Conservation (phyloP, 225 moss, liverwort and hornwort genomes). For the Bryoerythrophyllum caledonicum region DNA sequence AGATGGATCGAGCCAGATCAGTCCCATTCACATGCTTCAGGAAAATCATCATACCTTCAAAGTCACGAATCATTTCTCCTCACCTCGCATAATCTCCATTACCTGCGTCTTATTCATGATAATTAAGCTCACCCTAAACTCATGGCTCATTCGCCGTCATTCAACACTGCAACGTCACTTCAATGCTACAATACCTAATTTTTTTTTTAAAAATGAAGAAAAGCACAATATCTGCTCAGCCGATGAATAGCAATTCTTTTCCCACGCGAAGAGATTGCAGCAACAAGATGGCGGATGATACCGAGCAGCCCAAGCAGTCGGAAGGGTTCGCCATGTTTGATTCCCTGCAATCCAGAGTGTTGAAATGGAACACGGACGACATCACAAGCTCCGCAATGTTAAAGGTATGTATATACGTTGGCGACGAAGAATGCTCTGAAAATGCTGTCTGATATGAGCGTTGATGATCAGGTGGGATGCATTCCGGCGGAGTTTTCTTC, state of each 20-base stretch:
- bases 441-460: not conserved
- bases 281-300: not conserved
- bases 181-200: not conserved
- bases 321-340: not conserved
- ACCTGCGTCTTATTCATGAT: too few relatives aligned
- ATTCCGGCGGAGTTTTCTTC: slow-evolving; percentile 39
- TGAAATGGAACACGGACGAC: slow-evolving; percentile 18
- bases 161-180: not conserved
- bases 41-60: not conserved
- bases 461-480: not conserved
- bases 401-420: slow-evolving; percentile 8
- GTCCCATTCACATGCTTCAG: not conserved
- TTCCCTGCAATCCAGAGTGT: slow-evolving; percentile 12
- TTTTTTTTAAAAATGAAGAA: too few relatives aligned
- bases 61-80: not conserved
- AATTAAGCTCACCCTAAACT: not conserved
- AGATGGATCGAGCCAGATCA: too few relatives aligned
- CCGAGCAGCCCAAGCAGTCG: not conserved
- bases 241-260: too few relatives aligned
- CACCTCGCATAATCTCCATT: not conserved
- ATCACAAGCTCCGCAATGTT: slow-evolving; percentile 13
- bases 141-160: not conserved
- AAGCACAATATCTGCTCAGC: too few relatives aligned
- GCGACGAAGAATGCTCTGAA: too few relatives aligned
- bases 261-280: not conserved